A percentile compares a stretch with the other conserved stretches of the same genome.
These are phyloP conservation scores for Emergomyces pasteurianus DNA, from an alignment of 2,329 filamentous ascomycete genomes.

Conservation along the genomic window DNA sequence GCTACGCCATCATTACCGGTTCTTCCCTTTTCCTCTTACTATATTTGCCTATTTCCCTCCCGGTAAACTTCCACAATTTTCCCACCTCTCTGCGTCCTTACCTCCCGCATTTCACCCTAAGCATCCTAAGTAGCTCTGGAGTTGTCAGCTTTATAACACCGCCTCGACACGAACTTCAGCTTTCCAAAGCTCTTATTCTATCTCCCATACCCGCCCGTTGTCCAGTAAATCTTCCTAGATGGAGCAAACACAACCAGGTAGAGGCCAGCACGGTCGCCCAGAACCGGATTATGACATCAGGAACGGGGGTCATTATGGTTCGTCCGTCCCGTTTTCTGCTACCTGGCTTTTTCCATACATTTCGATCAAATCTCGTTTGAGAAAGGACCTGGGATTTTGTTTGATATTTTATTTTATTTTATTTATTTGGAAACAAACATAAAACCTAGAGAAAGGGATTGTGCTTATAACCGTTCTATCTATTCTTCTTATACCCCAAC, in stretches of 20 bases:
- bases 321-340: conserved; percentile 17
- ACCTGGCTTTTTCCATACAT: not conserved
- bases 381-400: not conserved
- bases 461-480: not conserved
- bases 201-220: not conserved
- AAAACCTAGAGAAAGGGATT: not conserved
- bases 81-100: not conserved
- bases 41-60: not conserved
- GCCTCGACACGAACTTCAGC: not conserved
- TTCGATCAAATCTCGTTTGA: not conserved
- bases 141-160: not conserved
- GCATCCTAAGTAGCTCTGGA: not conserved
- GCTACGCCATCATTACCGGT: not conserved
- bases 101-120: too few species aligned
- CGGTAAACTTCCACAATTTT: not conserved
- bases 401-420: not conserved
- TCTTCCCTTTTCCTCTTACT: not conserved
- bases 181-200: not conserved
- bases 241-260: conserved; percentile 7
- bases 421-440: not conserved
- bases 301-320: conserved; percentile 69
- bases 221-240: conserved; percentile 1
- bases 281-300: conserved; percentile 59
- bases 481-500: not conserved
- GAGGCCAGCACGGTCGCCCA: conserved; percentile 15